phyloP scores from a whole-genome alignment of 1,284 basidiomycete genomes.

The Trichosporon sp. region DNA sequence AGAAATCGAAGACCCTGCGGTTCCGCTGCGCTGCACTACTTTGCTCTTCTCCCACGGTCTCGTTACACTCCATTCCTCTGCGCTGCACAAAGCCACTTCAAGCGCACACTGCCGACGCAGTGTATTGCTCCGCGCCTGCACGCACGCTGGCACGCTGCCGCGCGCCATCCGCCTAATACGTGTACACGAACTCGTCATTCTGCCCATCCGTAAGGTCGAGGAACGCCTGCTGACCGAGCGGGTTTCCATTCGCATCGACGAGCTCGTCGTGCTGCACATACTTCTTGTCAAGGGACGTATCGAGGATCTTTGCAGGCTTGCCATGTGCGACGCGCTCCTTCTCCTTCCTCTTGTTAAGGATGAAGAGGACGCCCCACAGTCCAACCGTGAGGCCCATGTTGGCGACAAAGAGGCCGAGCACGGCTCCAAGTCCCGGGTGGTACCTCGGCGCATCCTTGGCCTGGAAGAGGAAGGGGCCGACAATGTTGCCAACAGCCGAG shows the following conservation, averaged over 20 bases:
- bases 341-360: conserved; percentile 38
- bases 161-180: conserved; percentile 16
- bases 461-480: conserved; percentile 33
- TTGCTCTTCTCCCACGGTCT: no score
- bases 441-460: conserved; percentile 25
- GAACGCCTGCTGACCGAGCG: conserved; percentile 28
- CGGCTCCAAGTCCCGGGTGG: conserved; percentile 28
- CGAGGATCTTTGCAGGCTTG: conserved; percentile 39
- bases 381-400: conserved; percentile 7
- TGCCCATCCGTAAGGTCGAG: conserved; percentile 34
- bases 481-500: conserved; percentile 24
- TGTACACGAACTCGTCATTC: conserved; percentile 30
- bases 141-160: neutral
- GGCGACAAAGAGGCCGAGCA: conserved; percentile 33
- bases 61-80: no score
- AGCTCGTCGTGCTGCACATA: conserved; percentile 17
- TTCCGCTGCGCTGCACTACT: no score
- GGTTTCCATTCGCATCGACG: conserved; percentile 14
- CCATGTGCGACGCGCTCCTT: conserved; percentile 34
- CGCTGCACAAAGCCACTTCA: no score
- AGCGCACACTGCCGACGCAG: no score
- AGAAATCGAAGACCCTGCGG: neutral
- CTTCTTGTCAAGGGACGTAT: conserved; percentile 31
- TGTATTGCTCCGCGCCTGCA: no score
- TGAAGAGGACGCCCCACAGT: conserved; percentile 18